Evolutionary conservation across 306 rosid species (phyloP), one percentile per base, ranked within the genome.

Genomic region (Quercus suber): DNA sequence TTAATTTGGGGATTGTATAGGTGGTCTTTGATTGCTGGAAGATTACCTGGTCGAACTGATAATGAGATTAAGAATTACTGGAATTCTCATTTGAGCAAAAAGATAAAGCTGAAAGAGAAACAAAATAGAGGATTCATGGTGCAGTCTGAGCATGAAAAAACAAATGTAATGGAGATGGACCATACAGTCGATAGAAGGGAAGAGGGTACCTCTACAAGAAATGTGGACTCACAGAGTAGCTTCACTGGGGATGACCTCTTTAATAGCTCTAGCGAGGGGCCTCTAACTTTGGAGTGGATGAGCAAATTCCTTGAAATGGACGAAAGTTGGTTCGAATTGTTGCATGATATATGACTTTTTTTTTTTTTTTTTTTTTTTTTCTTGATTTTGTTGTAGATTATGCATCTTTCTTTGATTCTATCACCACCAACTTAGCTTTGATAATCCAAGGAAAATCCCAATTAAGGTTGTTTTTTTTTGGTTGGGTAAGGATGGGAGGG

Each of bases 1-100:
- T 31, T 64, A 64, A 2, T 64, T 64, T 64, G 51, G 19, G 33
- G 15, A 33, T 19, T 30, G 5, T 80, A 5, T 31, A 78, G 83
- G 69, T 85, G 88, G 88, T 85, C 88, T 8, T 21, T 85, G 57
- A 85, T 84, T 28, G 88, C 85, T 0, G 84, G 86, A 79, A 84
- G 90, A 55, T 72, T 84, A 1, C 90, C 82, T 0, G 90, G 90
- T 37, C 84, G 88, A 52, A 87, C 88, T 3, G 90, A 87, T 28
- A 84, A 84, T 27, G 85, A 84, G 81, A 84, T 84, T 1, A 84
- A 84, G 73, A 84, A 84, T 30, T 84, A 84, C 19, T 81, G 88
- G 88, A 84, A 87, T 76, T 84, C 90, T 63, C 84, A 74, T 73
- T 72, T 87, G 81, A 69, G 86, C 78, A 87, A 87, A 78, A 87